Conservation (phyloP, 2,329 filamentous ascomycete genomes). For the Trichoderma harzianum region DNA sequence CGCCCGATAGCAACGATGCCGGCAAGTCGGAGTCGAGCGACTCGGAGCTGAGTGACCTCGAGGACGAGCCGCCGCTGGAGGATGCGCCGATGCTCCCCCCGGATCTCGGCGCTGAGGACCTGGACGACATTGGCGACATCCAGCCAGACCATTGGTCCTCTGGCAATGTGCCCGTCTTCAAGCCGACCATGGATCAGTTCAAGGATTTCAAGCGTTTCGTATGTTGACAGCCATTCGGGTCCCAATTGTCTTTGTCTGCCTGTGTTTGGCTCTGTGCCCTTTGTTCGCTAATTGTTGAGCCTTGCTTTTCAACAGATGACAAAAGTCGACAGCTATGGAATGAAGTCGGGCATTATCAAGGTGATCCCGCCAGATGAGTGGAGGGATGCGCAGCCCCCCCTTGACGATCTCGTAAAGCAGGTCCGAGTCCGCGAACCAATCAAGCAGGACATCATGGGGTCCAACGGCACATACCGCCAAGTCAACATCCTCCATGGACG, state of each 20-base stretch:
- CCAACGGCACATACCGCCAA: slow-evolving; percentile 91
- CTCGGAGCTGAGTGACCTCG: slow-evolving; percentile 65
- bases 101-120: slow-evolving; percentile 36
- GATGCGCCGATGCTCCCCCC: slow-evolving; percentile 27
- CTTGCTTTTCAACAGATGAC: slow-evolving; percentile 51
- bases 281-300: slow-evolving; percentile 28
- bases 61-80: slow-evolving; percentile 48
- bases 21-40: slow-evolving; percentile 58
- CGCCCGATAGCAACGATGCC: slow-evolving; percentile 61
- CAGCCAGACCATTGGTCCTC: slow-evolving; percentile 89
- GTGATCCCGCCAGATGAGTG: slow-evolving; percentile 92
- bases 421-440: slow-evolving; percentile 96
- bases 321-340: slow-evolving; percentile 89
- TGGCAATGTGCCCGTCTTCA: slow-evolving; percentile 89
- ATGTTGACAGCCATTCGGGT: slow-evolving; percentile 32
- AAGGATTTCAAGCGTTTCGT: slow-evolving; percentile 90
- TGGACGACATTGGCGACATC: slow-evolving; percentile 67
- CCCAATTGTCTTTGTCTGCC: neutral
- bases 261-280: neutral
- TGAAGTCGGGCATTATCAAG: slow-evolving; percentile 97
- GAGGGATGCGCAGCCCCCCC: slow-evolving; percentile 73
- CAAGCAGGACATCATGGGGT: slow-evolving; percentile 96
- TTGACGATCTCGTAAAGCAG: slow-evolving; percentile 84
- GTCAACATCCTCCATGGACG: slow-evolving; percentile 95
- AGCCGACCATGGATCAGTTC: slow-evolving; percentile 93